A percentile compares a stretch with the other conserved stretches of the same genome.
These are phyloP conservation scores for Kuraishia borneana DNA, from an alignment of 805 yeast species.

Conservation along the genomic window DNA sequence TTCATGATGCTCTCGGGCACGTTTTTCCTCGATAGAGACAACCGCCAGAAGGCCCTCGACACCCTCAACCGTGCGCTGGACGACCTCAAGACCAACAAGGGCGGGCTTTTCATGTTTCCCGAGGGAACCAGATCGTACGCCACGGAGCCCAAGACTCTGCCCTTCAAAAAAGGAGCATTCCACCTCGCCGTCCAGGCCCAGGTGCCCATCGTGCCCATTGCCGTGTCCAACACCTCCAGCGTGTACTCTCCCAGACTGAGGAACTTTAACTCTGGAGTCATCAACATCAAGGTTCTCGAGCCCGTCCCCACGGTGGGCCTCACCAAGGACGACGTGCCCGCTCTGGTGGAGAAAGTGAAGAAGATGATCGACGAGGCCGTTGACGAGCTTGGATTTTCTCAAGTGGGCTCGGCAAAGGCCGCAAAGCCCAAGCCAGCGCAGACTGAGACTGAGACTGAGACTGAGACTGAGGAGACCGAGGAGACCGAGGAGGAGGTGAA, in stretches of 20 bases:
- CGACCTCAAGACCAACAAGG: constrained; percentile 47
- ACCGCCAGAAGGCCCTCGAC: constrained; percentile 61
- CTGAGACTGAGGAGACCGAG: no score
- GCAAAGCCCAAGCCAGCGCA: background rate
- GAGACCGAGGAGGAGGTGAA: constrained; percentile 42
- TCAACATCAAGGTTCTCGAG: constrained; percentile 67
- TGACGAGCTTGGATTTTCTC: constrained; percentile 31
- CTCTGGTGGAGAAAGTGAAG: constrained; percentile 44
- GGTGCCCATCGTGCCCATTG: constrained; percentile 82
- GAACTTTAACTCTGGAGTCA: constrained; percentile 68
- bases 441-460: constrained; percentile 41
- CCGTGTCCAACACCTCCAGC: constrained; percentile 75
- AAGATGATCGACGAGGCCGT: constrained; percentile 40
- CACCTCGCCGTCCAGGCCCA: constrained; percentile 91
- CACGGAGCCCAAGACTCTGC: constrained; percentile 55
- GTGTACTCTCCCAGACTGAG: constrained; percentile 49
- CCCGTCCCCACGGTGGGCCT: constrained; percentile 68
- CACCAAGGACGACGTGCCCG: constrained; percentile 60
- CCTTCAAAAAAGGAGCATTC: constrained; percentile 96
- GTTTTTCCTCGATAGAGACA: constrained; percentile 77
- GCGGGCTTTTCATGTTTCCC: constrained; percentile 85
- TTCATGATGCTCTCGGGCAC: constrained; percentile 89
- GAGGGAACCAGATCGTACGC: constrained; percentile 93
- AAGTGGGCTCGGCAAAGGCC: constrained; percentile 12
- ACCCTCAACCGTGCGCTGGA: constrained; percentile 64